Evolutionary conservation across 106 monocot genomes (phyloP).

Genomic region (Narthecium ossifragum): DNA sequence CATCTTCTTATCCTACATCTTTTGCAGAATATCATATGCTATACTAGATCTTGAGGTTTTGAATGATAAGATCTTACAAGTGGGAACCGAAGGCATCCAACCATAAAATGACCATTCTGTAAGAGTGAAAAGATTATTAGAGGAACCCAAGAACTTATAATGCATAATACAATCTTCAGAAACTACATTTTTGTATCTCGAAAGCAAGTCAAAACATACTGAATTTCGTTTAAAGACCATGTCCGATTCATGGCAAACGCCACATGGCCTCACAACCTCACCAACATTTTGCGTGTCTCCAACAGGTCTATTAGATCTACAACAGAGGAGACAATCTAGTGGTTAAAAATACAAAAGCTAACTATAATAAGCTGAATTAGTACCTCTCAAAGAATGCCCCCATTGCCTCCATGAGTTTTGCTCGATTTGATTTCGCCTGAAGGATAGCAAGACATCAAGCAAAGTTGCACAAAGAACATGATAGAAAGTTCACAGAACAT

Average conservation of each 20-base stretch:
- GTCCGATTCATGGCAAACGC: conserved; percentile 67
- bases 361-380: background rate
- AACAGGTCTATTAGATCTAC: conserved; percentile 54
- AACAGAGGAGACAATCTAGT: conserved; percentile 1
- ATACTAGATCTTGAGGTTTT: background rate
- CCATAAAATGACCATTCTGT: conserved; percentile 94
- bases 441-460: too few relatives aligned
- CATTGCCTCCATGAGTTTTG: conserved; percentile 86
- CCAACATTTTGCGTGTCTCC: conserved; percentile 31
- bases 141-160: too few relatives aligned
- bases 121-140: background rate
- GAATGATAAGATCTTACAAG: conserved; percentile 39
- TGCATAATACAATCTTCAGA: too few relatives aligned
- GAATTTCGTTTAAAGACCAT: conserved; percentile 69
- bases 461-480: too few relatives aligned
- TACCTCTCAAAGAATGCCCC: conserved; percentile 85
- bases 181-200: too few relatives aligned
- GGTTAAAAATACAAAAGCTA: conserved; percentile 4
- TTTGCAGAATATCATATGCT: background rate
- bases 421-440: conserved; percentile 76
- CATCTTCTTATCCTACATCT: too few relatives aligned
- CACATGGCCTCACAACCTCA: conserved; percentile 57
- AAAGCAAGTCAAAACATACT: conserved; percentile 27
- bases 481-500: too few relatives aligned
- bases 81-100: conserved; percentile 74